Evolutionary conservation across 2,329 filamentous ascomycete genomes (phyloP), one percentile per base, ranked within the genome.

Genomic region (Neodidymelliopsis sp.): DNA sequence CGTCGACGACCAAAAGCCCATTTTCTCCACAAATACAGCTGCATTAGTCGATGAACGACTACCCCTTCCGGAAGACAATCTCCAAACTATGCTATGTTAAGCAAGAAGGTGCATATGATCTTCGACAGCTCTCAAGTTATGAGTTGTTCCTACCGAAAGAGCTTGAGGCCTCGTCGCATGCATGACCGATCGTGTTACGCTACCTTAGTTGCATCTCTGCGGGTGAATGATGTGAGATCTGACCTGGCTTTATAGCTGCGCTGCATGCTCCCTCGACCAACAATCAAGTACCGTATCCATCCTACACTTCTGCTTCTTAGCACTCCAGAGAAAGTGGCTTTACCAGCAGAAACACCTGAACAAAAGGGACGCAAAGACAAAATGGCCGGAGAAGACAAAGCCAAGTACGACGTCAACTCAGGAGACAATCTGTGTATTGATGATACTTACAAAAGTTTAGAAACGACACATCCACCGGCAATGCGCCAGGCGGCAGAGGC

Each of bases 311-410:
- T 40, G 31, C 23, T 36, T 27, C 20, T 27, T n/a, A 33, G 24
- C 16, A 41, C 22, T 4, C 9, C n/a, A 46, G 41, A 31, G 10
- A 46, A 41, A 37, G 28, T 51, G 48, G 41, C 48, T 36, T 2
- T 46, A 18, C 20, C 47, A 7, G 15, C 16, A 27, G 36, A 40
- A 27, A 19, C 18, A 20, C 20, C 24, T 19, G 30, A 46, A 15
- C 25, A 24, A 7, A 37, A 51, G 22, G 16, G 16, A 19, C 27
- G 16, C 16, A 35, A 33, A 22, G 31, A 37, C 23, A 51, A 16
- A 37, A 51, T 51, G 48, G 35, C 48, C 22, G 41, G 40, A 19
- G 46, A 49, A 9, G 36, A 51, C 15, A 46, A 27, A 6, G n/a
- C n/a, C n/a, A 46, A 51, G 31, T 41, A 41, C 36, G n/a, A 31